These are phyloP conservation scores for Hortaea werneckii DNA, from an alignment of 2,329 filamentous ascomycete species.

Conservation along the genomic window DNA sequence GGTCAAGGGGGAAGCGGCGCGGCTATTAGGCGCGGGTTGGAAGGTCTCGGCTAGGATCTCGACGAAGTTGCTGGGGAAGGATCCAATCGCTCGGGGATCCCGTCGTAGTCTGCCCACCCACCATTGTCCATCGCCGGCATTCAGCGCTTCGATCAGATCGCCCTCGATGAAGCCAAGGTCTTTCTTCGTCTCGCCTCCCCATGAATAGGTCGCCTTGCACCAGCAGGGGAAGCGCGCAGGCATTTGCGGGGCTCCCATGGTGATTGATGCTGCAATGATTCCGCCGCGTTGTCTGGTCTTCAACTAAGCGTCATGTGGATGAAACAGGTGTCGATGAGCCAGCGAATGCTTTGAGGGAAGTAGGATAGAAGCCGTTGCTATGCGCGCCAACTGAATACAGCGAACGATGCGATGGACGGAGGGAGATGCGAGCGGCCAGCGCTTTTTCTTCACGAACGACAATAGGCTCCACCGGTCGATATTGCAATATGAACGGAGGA, in stretches of 20 bases:
- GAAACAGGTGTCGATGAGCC: not conserved
- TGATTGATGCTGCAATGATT: not conserved
- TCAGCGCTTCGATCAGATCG: slow-evolving; percentile 94
- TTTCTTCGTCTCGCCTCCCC: slow-evolving; percentile 58
- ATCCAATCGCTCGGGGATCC: slow-evolving; percentile 79
- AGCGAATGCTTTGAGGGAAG: not conserved
- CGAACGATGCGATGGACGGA: not conserved
- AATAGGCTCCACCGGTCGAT: no score
- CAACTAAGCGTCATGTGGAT: not conserved
- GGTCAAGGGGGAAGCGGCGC: slow-evolving; percentile 40
- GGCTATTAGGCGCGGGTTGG: slow-evolving; percentile 56
- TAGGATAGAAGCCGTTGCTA: not conserved
- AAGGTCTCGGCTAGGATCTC: slow-evolving; percentile 78
- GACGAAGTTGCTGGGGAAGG: slow-evolving; percentile 97
- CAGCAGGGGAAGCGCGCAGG: slow-evolving; percentile 30
- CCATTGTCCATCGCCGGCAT: slow-evolving; percentile 95
- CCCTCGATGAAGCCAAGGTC: slow-evolving; percentile 96
- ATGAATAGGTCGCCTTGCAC: slow-evolving; percentile 32
- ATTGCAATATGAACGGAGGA: no score
- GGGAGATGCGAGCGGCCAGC: not conserved
- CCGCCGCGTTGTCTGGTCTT: not conserved
- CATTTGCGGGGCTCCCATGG: slow-evolving; percentile 7
- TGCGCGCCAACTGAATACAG: not conserved
- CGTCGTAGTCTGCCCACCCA: slow-evolving; percentile 90
- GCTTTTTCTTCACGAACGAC: no score